phyloP scores from a whole-genome alignment of 2,329 filamentous ascomycete species.

The Parastagonospora avenae region DNA sequence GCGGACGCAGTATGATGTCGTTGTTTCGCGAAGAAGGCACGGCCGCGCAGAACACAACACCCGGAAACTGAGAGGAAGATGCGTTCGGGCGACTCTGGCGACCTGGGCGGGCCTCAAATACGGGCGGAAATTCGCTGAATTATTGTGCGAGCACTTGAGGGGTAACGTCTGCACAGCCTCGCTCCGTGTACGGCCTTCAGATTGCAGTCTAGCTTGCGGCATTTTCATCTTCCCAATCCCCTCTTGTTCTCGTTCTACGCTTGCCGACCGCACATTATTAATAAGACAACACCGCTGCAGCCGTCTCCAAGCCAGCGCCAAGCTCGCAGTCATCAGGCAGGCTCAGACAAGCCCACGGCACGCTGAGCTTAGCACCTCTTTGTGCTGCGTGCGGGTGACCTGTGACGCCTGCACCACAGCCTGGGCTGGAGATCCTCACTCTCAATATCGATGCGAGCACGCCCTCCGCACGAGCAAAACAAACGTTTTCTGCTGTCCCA shows the following conservation, averaged over 20 bases:
- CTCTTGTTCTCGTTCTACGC: background rate
- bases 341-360: constrained; percentile 8
- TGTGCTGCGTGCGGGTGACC: background rate
- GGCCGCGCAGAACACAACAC: background rate
- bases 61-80: background rate
- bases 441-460: background rate
- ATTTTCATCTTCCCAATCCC: constrained; percentile 10
- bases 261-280: constrained; percentile 7
- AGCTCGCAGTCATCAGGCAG: constrained; percentile 3
- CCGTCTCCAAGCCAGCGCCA: constrained; percentile 3
- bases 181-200: constrained; percentile 10
- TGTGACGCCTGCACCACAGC: background rate
- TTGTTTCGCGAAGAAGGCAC: background rate
- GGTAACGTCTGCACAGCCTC: constrained; percentile 7
- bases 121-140: background rate
- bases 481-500: constrained; percentile 8
- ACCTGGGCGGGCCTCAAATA: background rate
- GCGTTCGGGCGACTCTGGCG: background rate
- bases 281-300: constrained; percentile 2
- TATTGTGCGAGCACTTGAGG: constrained; percentile 3
- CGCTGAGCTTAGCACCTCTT: constrained; percentile 5
- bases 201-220: constrained; percentile 12
- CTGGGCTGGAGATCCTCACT: background rate
- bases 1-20: constrained; percentile 4
- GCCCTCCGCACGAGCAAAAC: background rate